These are phyloP conservation scores for Petunia secreta DNA, from an alignment of 257 asterid genomes.

Conservation along the genomic window DNA sequence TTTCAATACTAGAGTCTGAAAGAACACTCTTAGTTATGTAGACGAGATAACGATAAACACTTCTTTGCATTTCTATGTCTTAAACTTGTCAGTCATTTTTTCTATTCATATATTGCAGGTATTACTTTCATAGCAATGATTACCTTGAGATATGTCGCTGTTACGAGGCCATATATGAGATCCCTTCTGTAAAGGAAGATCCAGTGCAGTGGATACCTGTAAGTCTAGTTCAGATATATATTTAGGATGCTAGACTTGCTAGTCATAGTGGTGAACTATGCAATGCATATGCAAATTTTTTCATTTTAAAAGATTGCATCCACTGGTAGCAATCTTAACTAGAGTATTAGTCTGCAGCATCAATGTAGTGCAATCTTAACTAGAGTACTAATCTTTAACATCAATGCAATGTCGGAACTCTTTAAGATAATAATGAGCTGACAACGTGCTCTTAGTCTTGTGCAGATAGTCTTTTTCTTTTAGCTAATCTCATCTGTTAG, in stretches of 20 bases:
- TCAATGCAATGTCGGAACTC: background rate
- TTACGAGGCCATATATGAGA: constrained; percentile 92
- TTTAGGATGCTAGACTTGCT: background rate
- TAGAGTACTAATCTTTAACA: background rate
- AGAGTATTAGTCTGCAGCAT: background rate
- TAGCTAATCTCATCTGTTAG: background rate
- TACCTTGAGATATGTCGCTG: constrained; percentile 96
- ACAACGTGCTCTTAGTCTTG: background rate
- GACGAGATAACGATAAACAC: background rate
- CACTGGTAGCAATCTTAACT: background rate
- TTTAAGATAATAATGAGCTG: constrained; percentile 11
- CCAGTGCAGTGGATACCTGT: constrained; percentile 88
- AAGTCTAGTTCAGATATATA: constrained; percentile 22
- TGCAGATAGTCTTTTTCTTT: background rate
- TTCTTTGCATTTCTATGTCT: constrained; percentile 13
- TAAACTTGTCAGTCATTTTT: background rate
- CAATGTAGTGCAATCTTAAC: background rate
- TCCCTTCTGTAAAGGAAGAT: constrained; percentile 85
- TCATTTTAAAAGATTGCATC: background rate
- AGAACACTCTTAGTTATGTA: background rate
- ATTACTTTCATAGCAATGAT: constrained; percentile 72
- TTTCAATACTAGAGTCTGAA: background rate
- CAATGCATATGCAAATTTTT: background rate
- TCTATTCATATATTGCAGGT: constrained; percentile 53
- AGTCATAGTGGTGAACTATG: background rate